Percentiles rank a stretch among this genome's conserved stretches.
Evolutionary conservation across 2,329 filamentous ascomycete genomes (phyloP).

Genomic region (Lecanicillium sp.): DNA sequence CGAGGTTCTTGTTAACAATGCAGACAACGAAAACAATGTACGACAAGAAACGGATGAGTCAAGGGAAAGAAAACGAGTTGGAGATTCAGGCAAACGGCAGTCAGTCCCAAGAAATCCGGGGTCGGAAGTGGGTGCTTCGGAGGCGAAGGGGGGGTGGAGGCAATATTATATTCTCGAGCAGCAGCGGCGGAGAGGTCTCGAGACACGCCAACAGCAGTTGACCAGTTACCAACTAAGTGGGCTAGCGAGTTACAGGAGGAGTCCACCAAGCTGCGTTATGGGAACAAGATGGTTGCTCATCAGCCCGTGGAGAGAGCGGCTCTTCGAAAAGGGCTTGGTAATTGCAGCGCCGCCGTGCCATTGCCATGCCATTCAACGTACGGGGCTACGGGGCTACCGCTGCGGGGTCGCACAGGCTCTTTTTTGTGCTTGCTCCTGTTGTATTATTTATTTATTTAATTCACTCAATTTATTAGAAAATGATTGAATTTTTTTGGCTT

Average conservation of each 20-base stretch:
- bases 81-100: not conserved
- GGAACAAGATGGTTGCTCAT: no score
- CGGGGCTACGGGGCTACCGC: not conserved
- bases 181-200: no score
- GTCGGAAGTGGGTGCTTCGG: conserved; percentile 20
- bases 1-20: not conserved
- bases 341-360: no score
- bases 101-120: conserved; percentile 29
- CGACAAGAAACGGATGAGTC: conserved; percentile 10
- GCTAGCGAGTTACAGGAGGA: no score
- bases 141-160: conserved; percentile 22
- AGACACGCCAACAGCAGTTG: no score
- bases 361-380: no score
- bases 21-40: not conserved
- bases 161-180: conserved; percentile 26
- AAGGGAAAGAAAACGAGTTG: conserved; percentile 17
- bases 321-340: not conserved
- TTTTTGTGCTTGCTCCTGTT: not conserved
- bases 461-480: not conserved
- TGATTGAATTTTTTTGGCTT: not conserved
- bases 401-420: not conserved
- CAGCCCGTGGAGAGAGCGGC: no score
- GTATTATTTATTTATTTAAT: not conserved
- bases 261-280: no score
- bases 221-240: no score